Base-by-base conservation (phyloP, 2,329 filamentous ascomycete genomes). In the Cadophora malorum region DNA sequence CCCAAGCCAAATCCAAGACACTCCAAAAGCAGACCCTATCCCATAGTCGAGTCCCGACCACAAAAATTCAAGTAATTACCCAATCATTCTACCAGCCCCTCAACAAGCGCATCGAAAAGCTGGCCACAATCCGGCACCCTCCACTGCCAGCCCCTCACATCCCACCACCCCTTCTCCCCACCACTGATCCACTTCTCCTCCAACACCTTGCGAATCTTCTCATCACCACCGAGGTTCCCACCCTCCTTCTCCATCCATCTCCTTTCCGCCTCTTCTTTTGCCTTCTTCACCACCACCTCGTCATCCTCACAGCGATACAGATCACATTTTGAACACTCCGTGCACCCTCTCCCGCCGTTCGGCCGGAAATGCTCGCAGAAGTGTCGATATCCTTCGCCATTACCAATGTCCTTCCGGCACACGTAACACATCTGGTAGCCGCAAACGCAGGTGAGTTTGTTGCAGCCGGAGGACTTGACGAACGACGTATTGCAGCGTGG, bases 341-440 rank as follows among this genome's bases (percentile, higher is more conserved):
- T 84, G 78, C 96, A 99, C 16, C 87, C 86, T 23, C 84, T 83
- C 60, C 94, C 93, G 0, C 91, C 92, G 69, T 91, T 86, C 10
- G 92, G 90, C 9, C 96, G 87, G 79, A 98, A 98, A 80, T 98
- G 96, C 78, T 97, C 92, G 78, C 96, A 99, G 77, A 97, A 99
- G 79, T 99, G 96, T 49, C 89, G 85, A 79, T 99, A 98, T 0
- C 95, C 94, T 78, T 94, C 90, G 2, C 81, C 80, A 61, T 86
- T 82, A 66, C 84, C 82, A 58, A 91, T 88, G 75, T 93, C 90
- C 73, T 90, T 90, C 50, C 96, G 92, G 79, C 96, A 99, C 58
- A 98, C 88, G 77, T 99, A 99, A 79, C 96, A 99, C 95, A 98
- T 98, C 74, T 92, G 91, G 81, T 98, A 98, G 9, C 96, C 96